Evolutionary conservation across 345 rosid species (phyloP), one percentile per base, ranked within the genome.

Genomic region (Anacardium occidentale): DNA sequence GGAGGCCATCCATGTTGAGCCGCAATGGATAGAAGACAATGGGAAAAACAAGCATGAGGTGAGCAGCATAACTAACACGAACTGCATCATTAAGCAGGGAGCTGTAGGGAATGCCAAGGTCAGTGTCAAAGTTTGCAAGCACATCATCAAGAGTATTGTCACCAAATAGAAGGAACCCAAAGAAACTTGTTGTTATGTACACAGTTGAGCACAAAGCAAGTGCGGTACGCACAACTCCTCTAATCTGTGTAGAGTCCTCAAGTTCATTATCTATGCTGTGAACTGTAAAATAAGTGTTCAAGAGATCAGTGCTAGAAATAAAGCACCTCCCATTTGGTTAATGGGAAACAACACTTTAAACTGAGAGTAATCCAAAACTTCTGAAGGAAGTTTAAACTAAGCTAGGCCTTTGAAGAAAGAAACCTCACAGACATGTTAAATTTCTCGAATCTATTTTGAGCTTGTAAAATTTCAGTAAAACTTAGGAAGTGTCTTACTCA

Each of bases 11-110:
- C 76, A 95, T 70, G 83, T 86, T 92, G 76, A 91, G 84, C 53
- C 98, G 79, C 77, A 95, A 54, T 13, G 99, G 97, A 58, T 75
- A 86, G 85, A 95, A 95, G 72, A 90, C 88, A 26, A 95, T 68
- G 10, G 99, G 99, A 79, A 90, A 95, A 14, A 95, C 99, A 24
- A 95, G 92, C 96, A 92, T 90, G 65, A 95, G 92, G 75, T 95
- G 99, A 50, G 82, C 89, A 12, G 87, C 91, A 13, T 95, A 95
- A 77, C 98, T 92, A 62, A 92, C 85, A 73, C 99, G 94, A 72
- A 95, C 97, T 37, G 83, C 91, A 58, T 89, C 97, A 55, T 79
- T 88, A 50, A 94, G 88, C 29, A 89, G 58, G 50, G 86, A 79
- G 68, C 98, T 75, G 52, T 80, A 87, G 32, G 97, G 99, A 75